A percentile compares a stretch with the other conserved stretches of the same genome.
Evolutionary conservation across 2,329 filamentous ascomycete genomes (phyloP).

Genomic region (Spiromastix sp.): DNA sequence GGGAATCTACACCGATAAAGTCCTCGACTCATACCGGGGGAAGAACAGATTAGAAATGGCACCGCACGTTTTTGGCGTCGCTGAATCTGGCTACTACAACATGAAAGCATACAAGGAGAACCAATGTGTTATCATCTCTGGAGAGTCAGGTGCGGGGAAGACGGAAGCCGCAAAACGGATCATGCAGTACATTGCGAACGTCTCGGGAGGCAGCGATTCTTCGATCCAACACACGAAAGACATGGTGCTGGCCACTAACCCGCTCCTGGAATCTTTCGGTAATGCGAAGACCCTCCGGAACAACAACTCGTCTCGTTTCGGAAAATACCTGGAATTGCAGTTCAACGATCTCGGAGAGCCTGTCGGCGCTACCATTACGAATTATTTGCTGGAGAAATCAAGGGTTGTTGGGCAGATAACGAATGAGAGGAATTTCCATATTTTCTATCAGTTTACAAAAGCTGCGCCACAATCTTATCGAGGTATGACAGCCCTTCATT

Average conservation of each 20-base stretch:
- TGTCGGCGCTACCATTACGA: constrained; percentile 93
- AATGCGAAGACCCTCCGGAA: constrained; percentile 97
- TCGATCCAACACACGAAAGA: constrained; percentile 97
- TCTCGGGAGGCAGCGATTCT: constrained; percentile 73
- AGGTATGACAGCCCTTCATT: constrained; percentile 26
- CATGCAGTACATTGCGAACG: constrained; percentile 99
- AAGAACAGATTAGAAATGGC: constrained; percentile 92
- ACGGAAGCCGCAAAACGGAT: constrained; percentile 97
- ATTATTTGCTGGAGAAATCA: constrained; percentile 92
- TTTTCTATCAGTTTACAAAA: constrained; percentile 98
- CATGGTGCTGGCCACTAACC: constrained; percentile 98
- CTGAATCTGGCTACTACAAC: constrained; percentile 95
- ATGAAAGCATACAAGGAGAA: constrained; percentile 99
- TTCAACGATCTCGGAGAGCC: constrained; percentile 90
- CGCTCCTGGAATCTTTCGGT: constrained; percentile 90
- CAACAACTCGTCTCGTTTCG: constrained; percentile 97
- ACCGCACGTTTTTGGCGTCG: constrained; percentile 94
- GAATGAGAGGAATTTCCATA: constrained; percentile 97
- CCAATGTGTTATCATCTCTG: constrained; percentile 98
- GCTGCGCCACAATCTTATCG: constrained; percentile 79
- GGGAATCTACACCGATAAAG: constrained; percentile 93
- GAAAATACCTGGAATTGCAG: constrained; percentile 95
- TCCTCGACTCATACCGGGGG: constrained; percentile 86
- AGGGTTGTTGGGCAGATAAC: constrained; percentile 89
- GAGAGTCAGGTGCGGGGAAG: constrained; percentile 95